Evolutionary conservation across 1,284 basidiomycete genomes (phyloP), one percentile per base, ranked within the genome.

Genomic region (Apiotrichum domesticum): DNA sequence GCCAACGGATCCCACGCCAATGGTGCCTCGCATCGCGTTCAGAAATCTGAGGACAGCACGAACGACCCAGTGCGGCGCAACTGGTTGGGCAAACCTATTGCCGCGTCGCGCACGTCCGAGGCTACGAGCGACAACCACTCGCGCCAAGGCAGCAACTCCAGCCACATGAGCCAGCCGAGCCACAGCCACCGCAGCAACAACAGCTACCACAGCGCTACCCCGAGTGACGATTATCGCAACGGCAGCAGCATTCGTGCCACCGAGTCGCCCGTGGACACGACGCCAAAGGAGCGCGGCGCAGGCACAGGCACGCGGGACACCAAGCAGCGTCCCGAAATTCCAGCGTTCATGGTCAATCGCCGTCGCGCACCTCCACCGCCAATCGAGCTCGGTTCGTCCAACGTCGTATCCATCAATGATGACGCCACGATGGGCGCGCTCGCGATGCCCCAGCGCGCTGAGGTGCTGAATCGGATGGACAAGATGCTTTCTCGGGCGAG

Each of bases 401-500:
- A 62, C 37, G 57, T 61, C 5, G 56, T 55, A 41, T 58, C 59
- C 7, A 61, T 61, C 43, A 55, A 58, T 35, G 59, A 57, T 54
- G 56, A 61, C 33, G 39, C 51, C n/a, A 21, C 14, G 37, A 34
- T 10, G 35, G 37, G 7, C 33, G 46, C 13, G 15, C 44, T 33
- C 39, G 33, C n/a, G 49, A 51, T 9, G 37, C 44, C 8, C 33
- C 48, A 43, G 54, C 65, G 61, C 29, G 65, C 67, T 6, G 64
- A 71, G 7, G 66, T 77, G 1, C 54, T 77, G 35, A 59, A 57
- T 15, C 58, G 72, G 29, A 71, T 77, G 62, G 69, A 83, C 81
- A 66, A 78, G 84, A 46, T 83, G 78, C 53, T 84, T 81, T 62
- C 84, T 80, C 40, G 83, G 81, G 46, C 83, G 46, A 35, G n/a